Evolutionary conservation across 495 filamentous ascomycete genomes (phyloP).

Genomic region (Venustampulla echinocandica): DNA sequence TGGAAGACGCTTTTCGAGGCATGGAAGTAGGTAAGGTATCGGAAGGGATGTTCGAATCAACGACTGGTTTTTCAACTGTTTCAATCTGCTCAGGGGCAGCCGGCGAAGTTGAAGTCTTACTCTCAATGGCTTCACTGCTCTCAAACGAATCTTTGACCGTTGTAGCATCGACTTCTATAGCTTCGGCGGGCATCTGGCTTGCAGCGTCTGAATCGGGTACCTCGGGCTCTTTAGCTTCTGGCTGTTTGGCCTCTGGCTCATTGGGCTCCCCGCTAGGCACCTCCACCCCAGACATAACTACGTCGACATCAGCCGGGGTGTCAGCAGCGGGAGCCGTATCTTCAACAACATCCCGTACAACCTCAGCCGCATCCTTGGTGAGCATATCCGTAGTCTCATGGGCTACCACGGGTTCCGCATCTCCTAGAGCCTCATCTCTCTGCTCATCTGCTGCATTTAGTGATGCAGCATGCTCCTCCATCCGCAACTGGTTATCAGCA

Average conservation of each 20-base stretch:
- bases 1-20: constrained; percentile 16
- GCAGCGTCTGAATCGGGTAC: constrained; percentile 19
- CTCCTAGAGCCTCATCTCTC: constrained; percentile 2
- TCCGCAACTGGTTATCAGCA: constrained; percentile 27
- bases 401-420: background rate
- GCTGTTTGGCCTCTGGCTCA: background rate
- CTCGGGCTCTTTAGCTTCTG: constrained; percentile 12
- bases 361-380: constrained; percentile 13
- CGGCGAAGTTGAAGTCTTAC: constrained; percentile 4
- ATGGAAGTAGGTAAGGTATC: constrained; percentile 17
- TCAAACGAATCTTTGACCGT: constrained; percentile 22
- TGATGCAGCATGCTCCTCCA: constrained; percentile 15
- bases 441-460: too few species aligned
- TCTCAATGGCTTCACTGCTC: constrained; percentile 6
- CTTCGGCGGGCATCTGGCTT: constrained; percentile 6
- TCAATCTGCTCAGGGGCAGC: constrained; percentile 16
- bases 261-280: background rate
- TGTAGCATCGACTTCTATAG: constrained; percentile 17
- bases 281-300: constrained; percentile 2
- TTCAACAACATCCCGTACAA: constrained; percentile 14
- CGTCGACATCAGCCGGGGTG: constrained; percentile 6
- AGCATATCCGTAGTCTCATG: background rate
- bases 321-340: constrained; percentile 14
- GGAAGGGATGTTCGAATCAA: constrained; percentile 15
- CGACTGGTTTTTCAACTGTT: constrained; percentile 3